Evolutionary conservation across 169 alveolate species (phyloP), one percentile per base, ranked within the genome.

Genomic region (Condylostoma magnum): DNA sequence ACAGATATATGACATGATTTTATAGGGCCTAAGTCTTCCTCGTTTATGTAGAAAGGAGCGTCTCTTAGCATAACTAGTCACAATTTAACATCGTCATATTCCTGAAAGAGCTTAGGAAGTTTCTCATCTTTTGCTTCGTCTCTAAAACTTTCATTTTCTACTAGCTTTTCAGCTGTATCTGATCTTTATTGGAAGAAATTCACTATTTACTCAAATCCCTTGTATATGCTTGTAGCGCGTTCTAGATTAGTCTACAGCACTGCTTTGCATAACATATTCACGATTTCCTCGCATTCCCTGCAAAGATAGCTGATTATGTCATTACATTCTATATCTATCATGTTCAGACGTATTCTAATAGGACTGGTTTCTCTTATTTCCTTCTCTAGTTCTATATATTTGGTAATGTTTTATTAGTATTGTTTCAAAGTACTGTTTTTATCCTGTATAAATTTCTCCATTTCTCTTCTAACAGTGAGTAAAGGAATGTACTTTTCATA

Each of bases 301-400:
- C 84, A 66, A n/a, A 79, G 82, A 15, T 58, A 48, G 28, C 68
- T 82, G 51, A 84, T 89, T 0, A 89, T 76, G 41, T 85, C 92
- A 22, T 68, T 54, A 22, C 95, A 87, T 34, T 89, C 91, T 34
- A 89, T 79, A 33, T 84, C 63, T 63, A 84, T 69, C 95, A 89
- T 89, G 66, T 84, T 84, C 60, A 80, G 77, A 27, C 95, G 38
- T 25, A 89, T 86, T 48, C 77, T 84, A 37, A 80, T 58, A 2
- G 95, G 95, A 56, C 85, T 65, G 3, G 69, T 84, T 25, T 80
- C 77, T 46, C 84, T 76, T 0, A 89, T 82, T 68, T 77, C 63
- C 3, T 51, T 69, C 51, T 79, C 79, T 1, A 81, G 51, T 5
- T 67, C 60, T 50, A 68, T 65, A 48, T 85, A 85, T 36, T 73